These are phyloP conservation scores for Arbutus unedo DNA, from an alignment of 148 eudicot genomes.

Conservation along the genomic window DNA sequence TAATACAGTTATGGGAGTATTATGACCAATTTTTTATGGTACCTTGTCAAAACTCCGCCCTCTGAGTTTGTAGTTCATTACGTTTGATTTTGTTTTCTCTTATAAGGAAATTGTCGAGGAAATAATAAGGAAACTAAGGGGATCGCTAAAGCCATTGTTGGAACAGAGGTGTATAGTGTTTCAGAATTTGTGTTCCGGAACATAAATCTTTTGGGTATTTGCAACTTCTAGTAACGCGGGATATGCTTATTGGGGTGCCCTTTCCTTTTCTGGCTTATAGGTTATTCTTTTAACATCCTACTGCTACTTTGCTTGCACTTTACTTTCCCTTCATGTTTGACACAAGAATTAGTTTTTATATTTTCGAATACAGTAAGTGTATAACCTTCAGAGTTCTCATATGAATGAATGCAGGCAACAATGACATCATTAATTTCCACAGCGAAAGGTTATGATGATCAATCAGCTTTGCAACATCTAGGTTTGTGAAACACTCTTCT, in stretches of 20 bases:
- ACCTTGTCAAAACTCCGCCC: neutral
- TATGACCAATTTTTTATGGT: neutral
- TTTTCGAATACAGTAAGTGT: neutral
- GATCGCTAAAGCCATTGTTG: neutral
- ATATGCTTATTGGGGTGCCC: neutral
- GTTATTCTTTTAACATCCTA: neutral
- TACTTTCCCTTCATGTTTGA: neutral
- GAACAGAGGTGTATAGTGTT: neutral
- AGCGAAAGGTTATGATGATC: neutral
- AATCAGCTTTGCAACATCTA: neutral
- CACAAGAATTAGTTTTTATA: neutral
- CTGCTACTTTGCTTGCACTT: neutral
- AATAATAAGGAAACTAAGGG: neutral
- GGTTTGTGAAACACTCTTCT: neutral
- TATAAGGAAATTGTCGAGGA: neutral
- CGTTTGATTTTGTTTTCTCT: neutral
- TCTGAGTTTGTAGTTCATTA: neutral
- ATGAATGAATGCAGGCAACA: conserved; percentile 4
- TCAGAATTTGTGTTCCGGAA: neutral
- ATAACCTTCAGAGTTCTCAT: neutral
- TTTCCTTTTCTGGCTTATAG: neutral
- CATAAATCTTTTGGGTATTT: neutral
- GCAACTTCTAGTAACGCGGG: neutral
- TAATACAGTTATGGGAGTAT: neutral
- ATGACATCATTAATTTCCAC: neutral